Evolutionary conservation across 345 rosid species (phyloP).

Genomic region (Barbarea vulgaris): DNA sequence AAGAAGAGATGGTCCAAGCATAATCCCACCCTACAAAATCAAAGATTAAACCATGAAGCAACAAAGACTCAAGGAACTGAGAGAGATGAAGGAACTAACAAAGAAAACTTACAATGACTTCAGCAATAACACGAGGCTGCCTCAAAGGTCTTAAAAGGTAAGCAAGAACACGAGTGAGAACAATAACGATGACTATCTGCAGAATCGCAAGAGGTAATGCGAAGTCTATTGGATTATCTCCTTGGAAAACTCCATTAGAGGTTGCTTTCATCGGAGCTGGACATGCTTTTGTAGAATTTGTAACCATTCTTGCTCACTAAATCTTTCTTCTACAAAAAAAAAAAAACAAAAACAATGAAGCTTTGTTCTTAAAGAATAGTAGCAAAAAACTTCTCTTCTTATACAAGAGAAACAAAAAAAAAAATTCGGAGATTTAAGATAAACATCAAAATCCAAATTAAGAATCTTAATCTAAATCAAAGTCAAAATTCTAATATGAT

Average conservation of each 20-base stretch:
- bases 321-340: background rate
- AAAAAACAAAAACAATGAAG: background rate
- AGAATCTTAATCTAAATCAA: background rate
- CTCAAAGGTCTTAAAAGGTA: conserved; percentile 61
- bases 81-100: too few species aligned
- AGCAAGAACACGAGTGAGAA: conserved; percentile 67
- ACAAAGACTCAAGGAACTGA: background rate
- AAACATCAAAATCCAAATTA: background rate
- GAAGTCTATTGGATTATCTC: conserved; percentile 65
- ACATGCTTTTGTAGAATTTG: conserved; percentile 42
- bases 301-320: conserved; percentile 42
- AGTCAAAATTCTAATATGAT: background rate
- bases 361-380: background rate
- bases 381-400: background rate
- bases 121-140: conserved; percentile 88
- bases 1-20: conserved; percentile 79
- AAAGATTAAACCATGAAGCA: background rate
- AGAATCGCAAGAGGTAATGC: conserved; percentile 74
- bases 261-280: conserved; percentile 63
- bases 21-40: conserved; percentile 61
- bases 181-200: conserved; percentile 67
- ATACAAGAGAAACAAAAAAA: background rate
- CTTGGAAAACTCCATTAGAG: conserved; percentile 76
- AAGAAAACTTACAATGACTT: conserved; percentile 64
- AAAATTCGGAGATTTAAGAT: background rate